These are phyloP conservation scores for Sporothrix inflata DNA, from an alignment of 2,329 filamentous ascomycete species.

Conservation along the genomic window DNA sequence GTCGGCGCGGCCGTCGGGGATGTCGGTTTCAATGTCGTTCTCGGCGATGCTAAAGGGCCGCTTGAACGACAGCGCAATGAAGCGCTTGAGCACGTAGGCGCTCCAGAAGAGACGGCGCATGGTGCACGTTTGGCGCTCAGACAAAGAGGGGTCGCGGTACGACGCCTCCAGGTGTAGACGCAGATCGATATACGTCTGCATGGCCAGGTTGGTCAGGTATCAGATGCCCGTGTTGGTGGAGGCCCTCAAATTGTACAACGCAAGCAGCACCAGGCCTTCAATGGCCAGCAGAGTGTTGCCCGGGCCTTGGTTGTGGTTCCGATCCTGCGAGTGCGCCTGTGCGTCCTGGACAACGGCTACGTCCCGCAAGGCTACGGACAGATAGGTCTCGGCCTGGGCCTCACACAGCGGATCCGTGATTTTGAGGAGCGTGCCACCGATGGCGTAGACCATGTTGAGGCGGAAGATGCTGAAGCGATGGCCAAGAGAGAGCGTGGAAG, in stretches of 20 bases:
- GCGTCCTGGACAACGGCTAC: conserved; percentile 52
- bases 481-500: conserved; percentile 35
- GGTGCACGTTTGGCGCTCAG: neutral
- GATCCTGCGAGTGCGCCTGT: conserved; percentile 47
- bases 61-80: conserved; percentile 54
- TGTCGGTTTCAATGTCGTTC: conserved; percentile 47
- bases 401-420: conserved; percentile 46
- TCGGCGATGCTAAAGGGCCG: conserved; percentile 55
- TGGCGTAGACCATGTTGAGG: conserved; percentile 56
- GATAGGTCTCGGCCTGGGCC: conserved; percentile 46
- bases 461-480: conserved; percentile 52
- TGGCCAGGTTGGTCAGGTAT: conserved; percentile 58
- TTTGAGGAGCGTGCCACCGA: conserved; percentile 53
- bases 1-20: conserved; percentile 36
- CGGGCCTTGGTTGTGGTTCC: too few species aligned
- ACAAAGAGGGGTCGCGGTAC: neutral
- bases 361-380: conserved; percentile 53
- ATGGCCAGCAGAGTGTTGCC: too few species aligned
- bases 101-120: conserved; percentile 54
- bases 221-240: conserved; percentile 55
- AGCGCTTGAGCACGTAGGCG: conserved; percentile 54
- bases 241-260: conserved; percentile 55
- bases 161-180: conserved; percentile 47
- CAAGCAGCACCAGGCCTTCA: conserved; percentile 54
- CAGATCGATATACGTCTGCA: conserved; percentile 56